Percentiles rank a stretch among this genome's conserved stretches.
These are phyloP conservation scores for Chloranthus sessilifolius DNA, from an alignment of 164 flowering plant species.

Conservation along the genomic window DNA sequence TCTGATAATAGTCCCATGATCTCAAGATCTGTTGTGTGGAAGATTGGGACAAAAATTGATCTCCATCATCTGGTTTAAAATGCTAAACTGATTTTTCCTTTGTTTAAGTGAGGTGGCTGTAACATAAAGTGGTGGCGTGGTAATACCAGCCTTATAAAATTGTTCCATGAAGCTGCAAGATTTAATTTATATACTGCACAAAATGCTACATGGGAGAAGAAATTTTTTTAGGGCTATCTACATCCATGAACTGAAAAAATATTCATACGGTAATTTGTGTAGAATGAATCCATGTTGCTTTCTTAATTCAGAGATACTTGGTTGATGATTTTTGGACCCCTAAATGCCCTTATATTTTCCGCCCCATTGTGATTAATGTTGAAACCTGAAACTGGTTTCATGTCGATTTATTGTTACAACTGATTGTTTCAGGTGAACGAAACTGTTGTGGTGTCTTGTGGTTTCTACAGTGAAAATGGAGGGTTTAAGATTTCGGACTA, in stretches of 20 bases:
- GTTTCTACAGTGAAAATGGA: constrained; percentile 76
- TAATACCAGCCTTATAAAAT: background rate
- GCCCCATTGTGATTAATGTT: background rate
- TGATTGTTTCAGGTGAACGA: constrained; percentile 50
- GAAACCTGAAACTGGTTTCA: background rate
- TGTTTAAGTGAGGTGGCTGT: no score
- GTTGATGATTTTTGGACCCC: background rate
- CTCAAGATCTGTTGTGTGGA: no score
- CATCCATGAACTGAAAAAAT: background rate
- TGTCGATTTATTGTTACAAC: constrained; percentile 12
- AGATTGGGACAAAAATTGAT: no score
- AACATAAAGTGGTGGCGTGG: no score
- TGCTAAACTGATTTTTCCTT: no score
- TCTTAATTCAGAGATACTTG: background rate
- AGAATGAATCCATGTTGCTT: background rate
- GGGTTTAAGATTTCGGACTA: constrained; percentile 71
- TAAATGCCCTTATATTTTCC: background rate
- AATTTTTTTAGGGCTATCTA: background rate
- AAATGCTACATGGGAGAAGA: background rate
- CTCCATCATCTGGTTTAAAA: no score
- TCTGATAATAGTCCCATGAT: no score
- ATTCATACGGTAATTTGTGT: background rate
- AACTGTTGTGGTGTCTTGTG: constrained; percentile 65
- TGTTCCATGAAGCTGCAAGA: background rate
- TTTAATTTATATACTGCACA: background rate